A percentile compares a stretch with the other conserved stretches of the same genome.
phyloP scores from a whole-genome alignment of 2,329 filamentous ascomycete genomes.

The Trichoderma sp. region DNA sequence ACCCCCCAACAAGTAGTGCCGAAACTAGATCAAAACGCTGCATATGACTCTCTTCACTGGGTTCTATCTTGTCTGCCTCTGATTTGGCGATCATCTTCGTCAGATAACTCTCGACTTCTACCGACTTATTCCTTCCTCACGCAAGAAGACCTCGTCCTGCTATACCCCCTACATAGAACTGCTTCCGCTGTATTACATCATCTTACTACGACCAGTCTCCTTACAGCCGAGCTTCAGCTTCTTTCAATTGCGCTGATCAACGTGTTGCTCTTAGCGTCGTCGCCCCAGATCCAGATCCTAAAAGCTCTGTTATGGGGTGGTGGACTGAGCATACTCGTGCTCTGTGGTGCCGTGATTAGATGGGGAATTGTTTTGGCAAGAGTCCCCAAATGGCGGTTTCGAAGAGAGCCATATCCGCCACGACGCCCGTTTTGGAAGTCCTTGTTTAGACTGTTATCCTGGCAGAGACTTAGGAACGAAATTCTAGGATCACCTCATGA shows the following conservation, averaged over 20 bases:
- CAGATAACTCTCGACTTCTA: slow-evolving; percentile 44
- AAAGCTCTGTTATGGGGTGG: slow-evolving; percentile 84
- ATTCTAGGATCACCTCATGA: slow-evolving; percentile 35
- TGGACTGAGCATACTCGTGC: slow-evolving; percentile 73
- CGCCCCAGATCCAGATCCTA: slow-evolving; percentile 81
- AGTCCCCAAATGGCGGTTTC: slow-evolving; percentile 89
- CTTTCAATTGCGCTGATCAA: slow-evolving; percentile 82
- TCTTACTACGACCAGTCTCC: slow-evolving; percentile 83
- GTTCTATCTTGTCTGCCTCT: slow-evolving; percentile 71
- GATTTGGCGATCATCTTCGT: slow-evolving; percentile 30
- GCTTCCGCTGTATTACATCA: slow-evolving; percentile 73
- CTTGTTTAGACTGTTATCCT: slow-evolving; percentile 45
- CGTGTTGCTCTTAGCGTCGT: slow-evolving; percentile 72
- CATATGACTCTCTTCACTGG: slow-evolving; percentile 76
- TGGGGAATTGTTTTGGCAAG: slow-evolving; percentile 86
- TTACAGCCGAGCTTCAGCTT: slow-evolving; percentile 84
- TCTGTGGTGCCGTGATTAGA: slow-evolving; percentile 71
- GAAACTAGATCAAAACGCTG: slow-evolving; percentile 55
- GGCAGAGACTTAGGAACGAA: slow-evolving; percentile 49
- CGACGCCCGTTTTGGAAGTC: slow-evolving; percentile 41
- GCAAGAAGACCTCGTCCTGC: slow-evolving; percentile 60
- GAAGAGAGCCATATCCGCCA: slow-evolving; percentile 49
- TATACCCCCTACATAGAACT: slow-evolving; percentile 84
- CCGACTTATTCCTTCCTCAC: slow-evolving; percentile 39
- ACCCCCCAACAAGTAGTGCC: slow-evolving; percentile 75